Evolutionary conservation across 371 early-diverging fungal species (phyloP), one percentile per base, ranked within the genome.

Genomic region (Chytridium lagenaria): DNA sequence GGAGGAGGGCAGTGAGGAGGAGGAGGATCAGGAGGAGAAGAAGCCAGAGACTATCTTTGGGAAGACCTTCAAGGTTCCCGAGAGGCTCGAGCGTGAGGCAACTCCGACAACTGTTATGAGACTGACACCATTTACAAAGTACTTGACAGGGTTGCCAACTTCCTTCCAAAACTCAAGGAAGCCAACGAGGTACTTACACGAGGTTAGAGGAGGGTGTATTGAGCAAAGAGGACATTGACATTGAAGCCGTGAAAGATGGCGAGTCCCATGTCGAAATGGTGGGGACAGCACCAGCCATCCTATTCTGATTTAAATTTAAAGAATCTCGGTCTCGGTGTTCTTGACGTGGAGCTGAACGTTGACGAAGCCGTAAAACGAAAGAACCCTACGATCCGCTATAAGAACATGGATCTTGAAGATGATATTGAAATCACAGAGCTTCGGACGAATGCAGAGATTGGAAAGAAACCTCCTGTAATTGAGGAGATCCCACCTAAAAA

Each of bases 151-250:
- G 68, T 68, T 23, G 55, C 55, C 34, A 37, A 16, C 33, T 68
- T 68, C 28, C 52, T 68, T 2, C 68, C 68, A 28, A n/a, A 68
- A 52, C 26, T 68, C 16, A 30, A 26, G 23, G 23, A 50, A 22
- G 50, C 68, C 28, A 68, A 68, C 55, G 55, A 68, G 49, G 37
- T 51, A n/a, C 55, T 68, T 2, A 50, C 15, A 36, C 7, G 16
- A 55, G 36, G 23, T 28, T 68, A 31, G 37, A 68, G 55, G 7
- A 28, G 10, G 68, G 68, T 5, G 3, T 40, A 10, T 31, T 52
- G 34, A 50, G 30, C 3, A 50, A 50, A 31, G 68, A 68, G 52
- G 68, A 68, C 38, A n/a, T 68, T 26, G 68, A 68, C 34, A 68
- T 68, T 33, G 68, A 68, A 34, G 50, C 52, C 2, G 68, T 68